A percentile compares a stretch with the other conserved stretches of the same genome.
phyloP scores from a whole-genome alignment of 2,329 filamentous ascomycete species.

The Penicillium sp. region DNA sequence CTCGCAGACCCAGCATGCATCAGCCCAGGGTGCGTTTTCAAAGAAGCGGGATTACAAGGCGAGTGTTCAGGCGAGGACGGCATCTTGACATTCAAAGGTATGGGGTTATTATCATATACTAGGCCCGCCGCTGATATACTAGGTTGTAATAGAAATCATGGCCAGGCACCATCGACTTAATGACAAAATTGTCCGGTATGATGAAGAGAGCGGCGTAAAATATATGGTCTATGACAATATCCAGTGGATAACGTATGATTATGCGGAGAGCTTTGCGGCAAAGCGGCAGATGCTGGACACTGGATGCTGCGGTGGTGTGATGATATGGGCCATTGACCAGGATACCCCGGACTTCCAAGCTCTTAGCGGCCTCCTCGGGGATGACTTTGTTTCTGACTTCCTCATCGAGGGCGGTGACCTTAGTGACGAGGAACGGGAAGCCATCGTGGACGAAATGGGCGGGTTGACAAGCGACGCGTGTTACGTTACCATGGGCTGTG shows the following conservation, averaged over 20 bases:
- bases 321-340: constrained; percentile 17
- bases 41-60: neutral
- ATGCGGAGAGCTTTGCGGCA: neutral
- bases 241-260: constrained; percentile 13
- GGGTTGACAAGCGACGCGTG: neutral
- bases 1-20: neutral
- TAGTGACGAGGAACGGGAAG: neutral
- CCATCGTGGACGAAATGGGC: constrained; percentile 1
- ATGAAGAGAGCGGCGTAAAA: neutral
- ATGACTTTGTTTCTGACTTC: neutral
- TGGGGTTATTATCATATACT: neutral
- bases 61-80: neutral
- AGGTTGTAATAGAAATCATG: constrained; percentile 4
- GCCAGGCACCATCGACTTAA: neutral
- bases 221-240: constrained; percentile 5
- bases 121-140: neutral
- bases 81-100: constrained; percentile 3
- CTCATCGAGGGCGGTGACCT: constrained; percentile 3
- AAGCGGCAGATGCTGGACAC: neutral
- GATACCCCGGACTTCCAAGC: neutral
- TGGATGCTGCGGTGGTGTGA: constrained; percentile 1
- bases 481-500: neutral
- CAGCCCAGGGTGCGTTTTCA: neutral
- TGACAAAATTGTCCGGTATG: neutral
- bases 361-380: neutral